These are phyloP conservation scores for Cajanus cajan DNA, from an alignment of 306 rosid genomes.

Conservation along the genomic window DNA sequence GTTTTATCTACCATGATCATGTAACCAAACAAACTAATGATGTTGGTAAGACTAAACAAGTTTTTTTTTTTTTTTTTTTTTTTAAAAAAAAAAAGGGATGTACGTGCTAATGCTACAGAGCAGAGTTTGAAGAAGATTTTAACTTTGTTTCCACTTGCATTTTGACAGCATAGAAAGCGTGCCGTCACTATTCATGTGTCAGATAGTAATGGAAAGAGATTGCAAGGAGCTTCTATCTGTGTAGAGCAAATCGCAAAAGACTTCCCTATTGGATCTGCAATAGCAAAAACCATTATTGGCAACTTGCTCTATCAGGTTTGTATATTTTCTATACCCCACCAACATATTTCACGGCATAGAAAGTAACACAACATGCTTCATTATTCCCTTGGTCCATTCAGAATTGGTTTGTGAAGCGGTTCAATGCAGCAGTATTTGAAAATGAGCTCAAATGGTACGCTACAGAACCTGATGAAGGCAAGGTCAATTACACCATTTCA, in stretches of 20 bases:
- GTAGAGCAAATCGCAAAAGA: slow-evolving; percentile 67
- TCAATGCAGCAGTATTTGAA: slow-evolving; percentile 86
- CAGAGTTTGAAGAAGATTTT: neutral
- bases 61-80: too few species aligned
- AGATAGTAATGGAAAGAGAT: slow-evolving; percentile 49
- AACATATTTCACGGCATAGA: neutral
- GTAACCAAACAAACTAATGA: neutral
- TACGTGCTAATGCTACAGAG: neutral
- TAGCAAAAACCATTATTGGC: slow-evolving; percentile 74
- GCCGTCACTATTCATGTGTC: slow-evolving; percentile 76
- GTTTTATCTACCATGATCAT: neutral
- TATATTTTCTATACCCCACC: neutral
- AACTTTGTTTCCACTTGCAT: neutral
- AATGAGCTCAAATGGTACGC: slow-evolving; percentile 96
- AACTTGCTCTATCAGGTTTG: slow-evolving; percentile 81
- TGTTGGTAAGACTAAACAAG: neutral
- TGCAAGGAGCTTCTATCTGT: slow-evolving; percentile 55
- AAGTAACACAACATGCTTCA: neutral
- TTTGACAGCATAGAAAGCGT: slow-evolving; percentile 71
- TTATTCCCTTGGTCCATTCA: slow-evolving; percentile 20
- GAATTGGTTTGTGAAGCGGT: slow-evolving; percentile 82
- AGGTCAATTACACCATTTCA: slow-evolving; percentile 55
- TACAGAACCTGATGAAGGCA: slow-evolving; percentile 81
- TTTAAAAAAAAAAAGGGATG: neutral
- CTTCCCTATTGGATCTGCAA: slow-evolving; percentile 91